These are phyloP conservation scores for Phialocephala sp. DNA, from an alignment of 2,329 filamentous ascomycete species.

Conservation along the genomic window DNA sequence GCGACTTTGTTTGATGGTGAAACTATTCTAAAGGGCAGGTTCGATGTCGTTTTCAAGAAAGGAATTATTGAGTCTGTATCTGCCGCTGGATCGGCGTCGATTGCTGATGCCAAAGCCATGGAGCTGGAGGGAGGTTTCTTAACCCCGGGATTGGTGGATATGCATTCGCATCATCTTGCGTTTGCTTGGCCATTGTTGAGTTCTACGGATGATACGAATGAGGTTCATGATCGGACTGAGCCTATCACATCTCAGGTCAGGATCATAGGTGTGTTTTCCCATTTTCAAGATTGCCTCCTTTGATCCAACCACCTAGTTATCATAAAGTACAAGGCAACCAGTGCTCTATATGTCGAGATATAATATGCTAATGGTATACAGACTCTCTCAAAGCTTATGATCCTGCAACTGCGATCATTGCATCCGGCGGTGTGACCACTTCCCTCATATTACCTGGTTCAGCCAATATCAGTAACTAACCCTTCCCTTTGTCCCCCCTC, in stretches of 20 bases:
- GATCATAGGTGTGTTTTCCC: constrained; percentile 31
- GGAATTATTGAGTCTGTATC: constrained; percentile 46
- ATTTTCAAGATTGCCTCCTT: not conserved
- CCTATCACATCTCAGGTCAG: constrained; percentile 48
- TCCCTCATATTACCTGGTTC: constrained; percentile 53
- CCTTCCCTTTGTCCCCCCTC: too few relatives aligned
- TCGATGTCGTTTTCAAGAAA: constrained; percentile 48
- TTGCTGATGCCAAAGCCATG: constrained; percentile 34
- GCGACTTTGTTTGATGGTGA: constrained; percentile 52
- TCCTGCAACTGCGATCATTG: constrained; percentile 45
- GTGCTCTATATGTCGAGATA: not conserved
- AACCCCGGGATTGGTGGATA: constrained; percentile 52
- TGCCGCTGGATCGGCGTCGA: constrained; percentile 24
- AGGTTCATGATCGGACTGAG: constrained; percentile 43
- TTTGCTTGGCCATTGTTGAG: constrained; percentile 44
- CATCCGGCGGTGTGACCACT: constrained; percentile 52
- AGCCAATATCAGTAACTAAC: constrained; percentile 51
- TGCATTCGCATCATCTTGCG: constrained; percentile 52
- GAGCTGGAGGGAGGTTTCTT: constrained; percentile 48
- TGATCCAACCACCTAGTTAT: not conserved
- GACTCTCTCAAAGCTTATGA: constrained; percentile 52
- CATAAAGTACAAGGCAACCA: not conserved
- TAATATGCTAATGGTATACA: not conserved
- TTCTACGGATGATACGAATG: constrained; percentile 47
- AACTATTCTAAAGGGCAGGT: constrained; percentile 39